phyloP scores from a whole-genome alignment of 2,329 filamentous ascomycete species.

The Talaromyces sp. region DNA sequence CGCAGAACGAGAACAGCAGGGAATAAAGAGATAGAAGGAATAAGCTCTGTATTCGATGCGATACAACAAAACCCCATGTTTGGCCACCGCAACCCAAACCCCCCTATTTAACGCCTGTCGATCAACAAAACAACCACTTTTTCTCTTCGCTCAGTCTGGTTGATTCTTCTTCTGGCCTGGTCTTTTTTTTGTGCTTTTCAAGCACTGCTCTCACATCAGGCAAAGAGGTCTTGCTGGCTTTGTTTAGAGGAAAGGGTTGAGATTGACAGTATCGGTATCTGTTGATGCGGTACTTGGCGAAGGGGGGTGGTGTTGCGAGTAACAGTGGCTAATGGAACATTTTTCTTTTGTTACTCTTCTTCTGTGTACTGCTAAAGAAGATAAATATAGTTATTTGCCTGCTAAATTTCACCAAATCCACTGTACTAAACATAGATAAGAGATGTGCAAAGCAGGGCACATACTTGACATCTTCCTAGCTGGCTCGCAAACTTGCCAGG shows the following conservation, averaged over 20 bases:
- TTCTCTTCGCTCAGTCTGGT: background rate
- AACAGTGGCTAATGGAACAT: background rate
- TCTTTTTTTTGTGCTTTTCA: background rate
- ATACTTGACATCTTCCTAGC: too few relatives aligned
- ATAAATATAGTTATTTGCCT: background rate
- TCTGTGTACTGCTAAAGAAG: background rate
- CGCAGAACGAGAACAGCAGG: background rate
- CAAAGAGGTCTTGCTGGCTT: background rate
- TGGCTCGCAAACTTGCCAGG: too few relatives aligned
- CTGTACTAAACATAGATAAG: too few relatives aligned
- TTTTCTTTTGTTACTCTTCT: background rate
- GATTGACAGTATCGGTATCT: background rate
- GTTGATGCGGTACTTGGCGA: background rate
- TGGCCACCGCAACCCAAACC: background rate
- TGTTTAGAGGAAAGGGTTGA: background rate
- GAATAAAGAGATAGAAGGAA: slow-evolving; percentile 16
- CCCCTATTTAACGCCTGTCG: background rate
- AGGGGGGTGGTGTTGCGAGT: background rate
- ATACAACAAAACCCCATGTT: slow-evolving; percentile 31
- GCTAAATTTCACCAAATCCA: too few relatives aligned
- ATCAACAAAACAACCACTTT: background rate
- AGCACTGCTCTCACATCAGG: background rate
- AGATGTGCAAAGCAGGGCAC: too few relatives aligned
- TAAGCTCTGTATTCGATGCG: slow-evolving; percentile 50
- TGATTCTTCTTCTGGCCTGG: background rate